These are phyloP conservation scores for Phytophthora capsici DNA, from an alignment of 352 stramenopile species.

Conservation along the genomic window DNA sequence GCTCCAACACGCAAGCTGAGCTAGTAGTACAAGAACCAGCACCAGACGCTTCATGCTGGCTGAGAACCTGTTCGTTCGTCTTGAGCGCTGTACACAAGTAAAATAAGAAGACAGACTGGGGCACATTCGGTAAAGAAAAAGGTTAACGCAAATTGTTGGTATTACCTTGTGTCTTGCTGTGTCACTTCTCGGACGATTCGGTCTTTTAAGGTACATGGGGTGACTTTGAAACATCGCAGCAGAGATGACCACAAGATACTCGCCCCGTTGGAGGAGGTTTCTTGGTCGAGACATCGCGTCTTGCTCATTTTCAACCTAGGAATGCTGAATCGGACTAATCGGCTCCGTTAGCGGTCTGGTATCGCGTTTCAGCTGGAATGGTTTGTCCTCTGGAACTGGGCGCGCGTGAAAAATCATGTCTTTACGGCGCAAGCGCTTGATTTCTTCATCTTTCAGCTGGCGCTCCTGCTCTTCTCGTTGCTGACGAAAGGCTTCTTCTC, in stretches of 20 bases:
- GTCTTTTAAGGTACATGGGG: conserved; percentile 36
- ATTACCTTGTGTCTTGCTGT: conserved; percentile 24
- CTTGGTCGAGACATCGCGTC: conserved; percentile 1
- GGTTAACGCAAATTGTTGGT: conserved; percentile 10
- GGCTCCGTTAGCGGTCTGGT: conserved; percentile 60
- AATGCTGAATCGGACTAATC: conserved; percentile 51
- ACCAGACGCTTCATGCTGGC: neutral
- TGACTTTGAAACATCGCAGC: conserved; percentile 14
- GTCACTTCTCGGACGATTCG: conserved; percentile 21
- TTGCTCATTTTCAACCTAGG: conserved; percentile 26
- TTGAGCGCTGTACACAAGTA: conserved; percentile 2
- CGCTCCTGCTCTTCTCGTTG: conserved; percentile 57
- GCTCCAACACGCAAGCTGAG: conserved; percentile 6
- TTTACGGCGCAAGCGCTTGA: conserved; percentile 72
- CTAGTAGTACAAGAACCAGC: conserved; percentile 16
- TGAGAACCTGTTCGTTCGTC: conserved; percentile 1
- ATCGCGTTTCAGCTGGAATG: conserved; percentile 59
- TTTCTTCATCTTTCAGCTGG: conserved; percentile 67
- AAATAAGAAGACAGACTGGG: conserved; percentile 30
- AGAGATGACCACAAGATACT: conserved; percentile 7
- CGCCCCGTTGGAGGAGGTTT: neutral
- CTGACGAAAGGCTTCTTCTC: conserved; percentile 66
- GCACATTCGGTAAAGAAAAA: conserved; percentile 9
- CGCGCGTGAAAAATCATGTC: conserved; percentile 79
- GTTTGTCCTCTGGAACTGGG: conserved; percentile 53